Conservation (phyloP, 306 rosid genomes). For the Citrullus amarus region DNA sequence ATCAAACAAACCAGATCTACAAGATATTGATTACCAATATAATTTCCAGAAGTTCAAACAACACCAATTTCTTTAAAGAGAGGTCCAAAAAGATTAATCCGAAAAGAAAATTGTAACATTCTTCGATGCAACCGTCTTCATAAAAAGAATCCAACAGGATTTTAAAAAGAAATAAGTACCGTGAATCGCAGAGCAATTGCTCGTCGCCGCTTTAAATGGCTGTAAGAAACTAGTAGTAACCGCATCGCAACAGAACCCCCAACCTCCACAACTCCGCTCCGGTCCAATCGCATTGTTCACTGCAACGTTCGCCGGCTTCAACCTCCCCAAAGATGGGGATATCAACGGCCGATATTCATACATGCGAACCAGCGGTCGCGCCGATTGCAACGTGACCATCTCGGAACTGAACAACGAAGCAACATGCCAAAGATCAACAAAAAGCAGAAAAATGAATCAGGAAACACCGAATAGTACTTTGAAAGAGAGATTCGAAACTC, state of each 20-base stretch:
- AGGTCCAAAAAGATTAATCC: not conserved
- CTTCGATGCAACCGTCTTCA: not conserved
- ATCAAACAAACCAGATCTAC: not conserved
- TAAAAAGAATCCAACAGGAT: not conserved
- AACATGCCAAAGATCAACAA: not conserved
- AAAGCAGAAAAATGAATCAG: not conserved
- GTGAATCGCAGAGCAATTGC: slow-evolving; percentile 21
- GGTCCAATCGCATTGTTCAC: slow-evolving; percentile 31
- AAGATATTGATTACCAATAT: not conserved
- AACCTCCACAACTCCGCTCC: slow-evolving; percentile 19
- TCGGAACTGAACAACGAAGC: not conserved
- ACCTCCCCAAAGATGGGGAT: slow-evolving; percentile 7
- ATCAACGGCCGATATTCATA: slow-evolving; percentile 19
- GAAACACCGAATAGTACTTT: not conserved
- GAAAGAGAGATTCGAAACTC: not conserved
- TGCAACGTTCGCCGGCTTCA: slow-evolving; percentile 22
- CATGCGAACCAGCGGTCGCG: slow-evolving; percentile 11
- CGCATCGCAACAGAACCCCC: slow-evolving; percentile 2
- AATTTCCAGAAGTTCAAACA: not conserved
- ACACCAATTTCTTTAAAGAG: not conserved
- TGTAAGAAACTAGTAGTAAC: slow-evolving; percentile 16
- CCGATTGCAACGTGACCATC: not conserved
- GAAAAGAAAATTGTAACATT: not conserved
- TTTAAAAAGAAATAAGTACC: slow-evolving; percentile 22
- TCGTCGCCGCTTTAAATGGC: slow-evolving; percentile 22